Evolutionary conservation across 2,329 filamentous ascomycete species (phyloP), one percentile per base, ranked within the genome.

Genomic region (Calycina herbarum): DNA sequence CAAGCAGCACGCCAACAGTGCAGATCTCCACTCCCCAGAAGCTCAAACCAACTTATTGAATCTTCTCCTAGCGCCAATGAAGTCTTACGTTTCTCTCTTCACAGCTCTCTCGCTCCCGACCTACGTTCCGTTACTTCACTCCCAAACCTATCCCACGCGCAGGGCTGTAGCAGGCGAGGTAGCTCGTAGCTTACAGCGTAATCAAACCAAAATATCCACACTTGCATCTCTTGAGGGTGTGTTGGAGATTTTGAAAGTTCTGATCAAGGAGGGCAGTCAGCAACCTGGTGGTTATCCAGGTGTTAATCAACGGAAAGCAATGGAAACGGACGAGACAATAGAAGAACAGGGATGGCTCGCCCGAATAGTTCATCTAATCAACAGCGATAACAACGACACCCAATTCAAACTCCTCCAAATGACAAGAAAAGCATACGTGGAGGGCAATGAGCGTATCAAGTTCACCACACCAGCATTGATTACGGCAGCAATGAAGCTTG

Each of bases 311-410:
- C 85, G 92, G 69, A 88, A 93, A 68, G 86, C 87, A 24, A 82
- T 86, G 58, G 96, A 99, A 81, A 98, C 95, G 0, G 95, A 99
- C 68, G 96, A 99, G 80, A 98, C 94, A 0, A 88, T 98, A 74
- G 94, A 99, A 78, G 95, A 99, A 79, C 95, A 99, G 82, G 95
- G 95, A 61, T 97, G 93, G 93, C 83, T 99, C 63, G 95, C 95
- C 42, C 86, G 95, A 72, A 89, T 99, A 75, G 88, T 97, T 20
- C 95, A 99, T 79, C 82, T 97, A 64, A 86, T 99, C 62, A 84
- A 92, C 65, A 91, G 88, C 57, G 83, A 92, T 42, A 87, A 96
- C 76, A 98, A 98, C 74, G 93, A 97, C 73, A 96, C 90, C 0
- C 95, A 99, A 76, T 95, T 97, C 80, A 93, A 93, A 80, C 87